Evolutionary conservation across 108 stramenopile genomes (phyloP).

Genomic region (Discostella stelligeroides): DNA sequence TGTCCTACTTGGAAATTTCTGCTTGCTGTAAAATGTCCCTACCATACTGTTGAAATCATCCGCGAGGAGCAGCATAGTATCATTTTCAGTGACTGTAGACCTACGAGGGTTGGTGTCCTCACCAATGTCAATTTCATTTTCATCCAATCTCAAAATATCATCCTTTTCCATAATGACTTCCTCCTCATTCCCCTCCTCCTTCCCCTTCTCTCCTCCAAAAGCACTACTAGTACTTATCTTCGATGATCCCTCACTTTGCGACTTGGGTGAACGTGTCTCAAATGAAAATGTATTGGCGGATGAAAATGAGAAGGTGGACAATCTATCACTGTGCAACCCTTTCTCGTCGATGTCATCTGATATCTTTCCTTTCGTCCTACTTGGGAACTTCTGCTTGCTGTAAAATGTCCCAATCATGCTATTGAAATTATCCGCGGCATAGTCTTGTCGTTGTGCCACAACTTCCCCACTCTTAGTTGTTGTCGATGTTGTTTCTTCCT

Average conservation of each 20-base stretch:
- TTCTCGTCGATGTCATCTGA: slow-evolving; percentile 15
- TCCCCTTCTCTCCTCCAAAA: too few species aligned
- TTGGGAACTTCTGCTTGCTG: slow-evolving; percentile 10
- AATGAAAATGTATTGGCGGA: slow-evolving; percentile 31
- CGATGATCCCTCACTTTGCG: background rate
- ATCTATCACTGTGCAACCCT: slow-evolving; percentile 18
- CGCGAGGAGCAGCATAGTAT: background rate
- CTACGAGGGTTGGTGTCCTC: background rate
- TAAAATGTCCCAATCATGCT: background rate
- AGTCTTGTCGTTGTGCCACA: too few species aligned
- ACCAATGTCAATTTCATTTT: background rate
- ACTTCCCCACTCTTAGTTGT: too few species aligned
- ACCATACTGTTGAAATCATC: slow-evolving; percentile 8
- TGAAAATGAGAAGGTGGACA: too few species aligned
- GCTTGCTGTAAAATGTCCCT: slow-evolving; percentile 4
- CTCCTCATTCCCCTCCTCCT: background rate
- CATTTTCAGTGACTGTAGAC: background rate
- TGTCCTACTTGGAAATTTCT: slow-evolving; percentile 1
- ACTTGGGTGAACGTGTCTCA: slow-evolving; percentile 6
- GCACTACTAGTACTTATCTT: background rate
- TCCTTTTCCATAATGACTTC: background rate
- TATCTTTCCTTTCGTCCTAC: background rate
- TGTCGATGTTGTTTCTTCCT: too few species aligned
- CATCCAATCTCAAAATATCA: too few species aligned
- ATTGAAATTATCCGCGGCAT: background rate